These are phyloP conservation scores for Quercus aquifolioides DNA, from an alignment of 306 rosid genomes.

Conservation along the genomic window DNA sequence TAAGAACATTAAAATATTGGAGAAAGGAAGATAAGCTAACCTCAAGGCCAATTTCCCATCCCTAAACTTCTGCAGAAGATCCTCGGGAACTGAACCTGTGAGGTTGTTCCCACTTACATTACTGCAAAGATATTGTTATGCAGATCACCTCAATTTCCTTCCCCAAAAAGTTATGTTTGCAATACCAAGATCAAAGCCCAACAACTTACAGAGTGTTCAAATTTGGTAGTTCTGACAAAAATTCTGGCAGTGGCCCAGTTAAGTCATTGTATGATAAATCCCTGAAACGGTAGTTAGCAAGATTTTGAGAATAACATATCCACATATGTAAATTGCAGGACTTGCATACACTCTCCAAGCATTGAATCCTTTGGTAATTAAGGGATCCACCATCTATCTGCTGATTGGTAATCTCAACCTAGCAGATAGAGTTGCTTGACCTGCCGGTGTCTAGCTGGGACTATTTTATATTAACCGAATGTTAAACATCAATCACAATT, in stretches of 20 bases:
- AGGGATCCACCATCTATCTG: too few relatives aligned
- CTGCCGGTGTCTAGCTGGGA: too few relatives aligned
- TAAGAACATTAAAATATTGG: not conserved
- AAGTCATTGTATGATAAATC: constrained; percentile 48
- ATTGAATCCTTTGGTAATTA: too few relatives aligned
- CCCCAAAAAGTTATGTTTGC: not conserved
- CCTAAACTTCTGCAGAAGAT: constrained; percentile 4
- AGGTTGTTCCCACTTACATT: constrained; percentile 17
- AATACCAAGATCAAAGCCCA: not conserved
- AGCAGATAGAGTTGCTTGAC: too few relatives aligned
- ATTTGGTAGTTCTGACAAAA: constrained; percentile 16
- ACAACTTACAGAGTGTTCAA: constrained; percentile 33
- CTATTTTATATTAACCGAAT: too few relatives aligned
- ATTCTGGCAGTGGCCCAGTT: constrained; percentile 31
- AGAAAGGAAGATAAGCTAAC: not conserved
- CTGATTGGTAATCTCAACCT: too few relatives aligned
- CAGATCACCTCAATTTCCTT: not conserved
- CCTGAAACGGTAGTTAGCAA: not conserved
- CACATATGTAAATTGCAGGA: too few relatives aligned
- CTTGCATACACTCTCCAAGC: not conserved
- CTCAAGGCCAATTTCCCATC: not conserved
- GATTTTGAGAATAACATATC: too few relatives aligned
- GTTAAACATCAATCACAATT: too few relatives aligned
- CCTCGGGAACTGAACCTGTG: constrained; percentile 20
- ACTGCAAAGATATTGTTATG: constrained; percentile 1